phyloP scores from a whole-genome alignment of 78 protist species.

The Speleostelium caveatum region DNA sequence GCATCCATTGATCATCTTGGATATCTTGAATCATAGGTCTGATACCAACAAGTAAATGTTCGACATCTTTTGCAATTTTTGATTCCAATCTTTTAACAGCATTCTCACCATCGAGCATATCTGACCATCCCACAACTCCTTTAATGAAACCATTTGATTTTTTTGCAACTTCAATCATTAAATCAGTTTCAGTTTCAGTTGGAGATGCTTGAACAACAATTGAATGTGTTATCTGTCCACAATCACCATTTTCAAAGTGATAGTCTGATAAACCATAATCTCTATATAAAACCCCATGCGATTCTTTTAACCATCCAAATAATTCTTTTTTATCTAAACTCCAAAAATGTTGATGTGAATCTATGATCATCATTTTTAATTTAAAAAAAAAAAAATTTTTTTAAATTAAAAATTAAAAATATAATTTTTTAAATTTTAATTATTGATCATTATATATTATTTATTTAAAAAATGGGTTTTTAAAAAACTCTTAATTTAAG shows the following conservation, averaged over 20 bases:
- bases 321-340: slow-evolving; percentile 6
- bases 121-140: slow-evolving; percentile 38
- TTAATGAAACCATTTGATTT: background rate
- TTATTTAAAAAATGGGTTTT: no score
- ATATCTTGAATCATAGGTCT: slow-evolving; percentile 37
- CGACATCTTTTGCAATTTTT: background rate
- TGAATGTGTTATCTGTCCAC: background rate
- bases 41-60: background rate
- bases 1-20: slow-evolving; percentile 20
- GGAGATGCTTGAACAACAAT: slow-evolving; percentile 26
- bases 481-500: no score
- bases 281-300: background rate
- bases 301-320: slow-evolving; percentile 16
- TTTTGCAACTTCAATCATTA: background rate
- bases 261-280: slow-evolving; percentile 10
- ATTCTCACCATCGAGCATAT: background rate
- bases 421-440: no score
- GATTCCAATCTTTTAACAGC: background rate
- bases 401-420: no score
- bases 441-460: no score
- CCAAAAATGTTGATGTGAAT: slow-evolving; percentile 48
- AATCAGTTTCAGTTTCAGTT: slow-evolving; percentile 10
- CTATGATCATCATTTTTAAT: background rate
- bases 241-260: background rate
- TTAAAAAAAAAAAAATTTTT: no score